These are phyloP conservation scores for Drosera spatulata DNA, from an alignment of 179 eudicot genomes.

Conservation along the genomic window DNA sequence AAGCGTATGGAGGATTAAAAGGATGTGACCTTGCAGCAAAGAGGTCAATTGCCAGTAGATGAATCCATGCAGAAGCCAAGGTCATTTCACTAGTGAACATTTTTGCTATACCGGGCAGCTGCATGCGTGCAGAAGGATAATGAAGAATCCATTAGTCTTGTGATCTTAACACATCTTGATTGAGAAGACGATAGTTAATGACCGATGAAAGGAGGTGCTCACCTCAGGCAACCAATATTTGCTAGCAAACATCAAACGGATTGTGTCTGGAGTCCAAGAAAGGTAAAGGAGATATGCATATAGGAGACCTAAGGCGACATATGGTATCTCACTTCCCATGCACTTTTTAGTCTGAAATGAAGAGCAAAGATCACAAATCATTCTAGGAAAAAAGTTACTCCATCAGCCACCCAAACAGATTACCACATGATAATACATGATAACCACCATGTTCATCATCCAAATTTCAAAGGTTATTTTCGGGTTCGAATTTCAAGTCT, in stretches of 20 bases:
- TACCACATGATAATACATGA: no score
- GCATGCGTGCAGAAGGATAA: conserved; percentile 3
- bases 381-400: no score
- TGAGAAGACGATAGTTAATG: neutral
- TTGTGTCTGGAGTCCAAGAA: conserved; percentile 92
- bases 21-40: conserved; percentile 72
- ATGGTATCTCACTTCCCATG: conserved; percentile 64
- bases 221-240: conserved; percentile 97
- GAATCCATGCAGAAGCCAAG: conserved; percentile 95
- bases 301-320: conserved; percentile 54
- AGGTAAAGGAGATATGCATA: conserved; percentile 70
- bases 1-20: neutral
- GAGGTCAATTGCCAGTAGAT: conserved; percentile 73
- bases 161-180: neutral
- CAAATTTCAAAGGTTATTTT: no score
- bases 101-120: conserved; percentile 80
- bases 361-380: neutral
- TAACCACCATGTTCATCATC: no score
- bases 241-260: conserved; percentile 69
- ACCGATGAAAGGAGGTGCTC: conserved; percentile 12
- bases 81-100: conserved; percentile 93
- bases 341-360: conserved; percentile 70
- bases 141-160: neutral
- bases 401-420: no score
- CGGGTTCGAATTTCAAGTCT: no score